Base-by-base conservation (phyloP, 768 basidiomycete genomes). In the Hemileccinum impolitum region DNA sequence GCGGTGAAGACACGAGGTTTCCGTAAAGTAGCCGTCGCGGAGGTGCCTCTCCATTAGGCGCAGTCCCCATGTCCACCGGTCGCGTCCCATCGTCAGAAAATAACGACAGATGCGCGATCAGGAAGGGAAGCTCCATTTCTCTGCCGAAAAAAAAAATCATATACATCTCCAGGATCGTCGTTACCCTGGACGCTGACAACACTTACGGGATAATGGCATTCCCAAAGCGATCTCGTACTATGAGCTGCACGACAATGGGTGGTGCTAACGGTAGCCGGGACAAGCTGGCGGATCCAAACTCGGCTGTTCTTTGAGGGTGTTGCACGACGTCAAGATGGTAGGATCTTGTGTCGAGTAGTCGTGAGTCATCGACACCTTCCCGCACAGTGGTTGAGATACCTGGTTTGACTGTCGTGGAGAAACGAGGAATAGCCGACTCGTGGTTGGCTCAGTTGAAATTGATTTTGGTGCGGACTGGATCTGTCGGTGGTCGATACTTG, bases 281-380 rank as follows among this genome's bases (percentile, higher is more conserved):
- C 45, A 93, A 74, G 48, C 76, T 82, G 18, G 79, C 78, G 43
- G 77, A 71, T 40, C 87, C 85, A 67, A 91, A 93, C 64, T 90
- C 90, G 35, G 93, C 90, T 23, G 89, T 84, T 52, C 78, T 78
- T 54, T 80, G 76, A 10, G 93, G 93, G 51, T 94, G 85, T 59
- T 96, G 93, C 23, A 93, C 78, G 51, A 94, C 81, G 62, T 89
- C 84, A 15, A 96, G 82, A 41, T 85, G 80, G 65, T 94, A 95
- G 1, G 80, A 72, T 68, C 83, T 84, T 58, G 54, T 49, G 43
- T 58, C 39, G 54, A 48, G 31, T 23, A 43, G 19, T 39, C 46
- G 50, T 67, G 43, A 64, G 59, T 46, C 39, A 52, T 54, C 40
- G 42, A 39, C 35, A 47, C 55, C 36, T 40, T 25, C 38, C 47